phyloP scores from a whole-genome alignment of 176 grass and related monocot genomes.

The Melocanna baccifera region DNA sequence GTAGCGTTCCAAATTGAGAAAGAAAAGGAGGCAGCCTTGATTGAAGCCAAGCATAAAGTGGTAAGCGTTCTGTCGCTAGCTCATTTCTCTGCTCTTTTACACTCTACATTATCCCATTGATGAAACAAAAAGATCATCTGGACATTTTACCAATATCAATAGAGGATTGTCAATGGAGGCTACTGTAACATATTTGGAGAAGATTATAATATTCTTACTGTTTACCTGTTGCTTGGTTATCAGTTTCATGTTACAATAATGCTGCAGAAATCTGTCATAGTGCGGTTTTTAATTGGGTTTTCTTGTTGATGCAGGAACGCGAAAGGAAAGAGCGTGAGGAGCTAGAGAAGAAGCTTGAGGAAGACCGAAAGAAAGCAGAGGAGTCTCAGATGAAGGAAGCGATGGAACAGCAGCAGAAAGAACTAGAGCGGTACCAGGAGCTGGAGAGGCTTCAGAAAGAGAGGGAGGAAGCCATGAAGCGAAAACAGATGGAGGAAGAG shows the following conservation, averaged over 20 bases:
- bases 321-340: constrained; percentile 75
- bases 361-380: constrained; percentile 82
- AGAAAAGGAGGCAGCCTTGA: constrained; percentile 77
- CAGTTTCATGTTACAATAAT: background rate
- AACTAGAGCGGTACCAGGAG: constrained; percentile 90
- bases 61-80: constrained; percentile 35
- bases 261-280: background rate
- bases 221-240: background rate
- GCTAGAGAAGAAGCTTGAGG: constrained; percentile 78
- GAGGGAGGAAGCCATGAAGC: constrained; percentile 83
- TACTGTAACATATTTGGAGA: background rate
- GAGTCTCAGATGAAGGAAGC: constrained; percentile 78
- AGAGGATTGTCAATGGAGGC: background rate
- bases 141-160: background rate
- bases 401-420: constrained; percentile 83
- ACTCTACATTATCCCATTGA: background rate
- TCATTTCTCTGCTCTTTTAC: background rate
- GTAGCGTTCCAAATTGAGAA: constrained; percentile 76
- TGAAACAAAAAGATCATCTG: background rate
- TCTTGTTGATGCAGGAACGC: constrained; percentile 54
- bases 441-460: constrained; percentile 80
- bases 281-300: background rate
- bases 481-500: constrained; percentile 82
- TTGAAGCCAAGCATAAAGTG: constrained; percentile 67
- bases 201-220: background rate